phyloP scores from a whole-genome alignment of 495 filamentous ascomycete genomes.

The Lichenothelia convexa region DNA sequence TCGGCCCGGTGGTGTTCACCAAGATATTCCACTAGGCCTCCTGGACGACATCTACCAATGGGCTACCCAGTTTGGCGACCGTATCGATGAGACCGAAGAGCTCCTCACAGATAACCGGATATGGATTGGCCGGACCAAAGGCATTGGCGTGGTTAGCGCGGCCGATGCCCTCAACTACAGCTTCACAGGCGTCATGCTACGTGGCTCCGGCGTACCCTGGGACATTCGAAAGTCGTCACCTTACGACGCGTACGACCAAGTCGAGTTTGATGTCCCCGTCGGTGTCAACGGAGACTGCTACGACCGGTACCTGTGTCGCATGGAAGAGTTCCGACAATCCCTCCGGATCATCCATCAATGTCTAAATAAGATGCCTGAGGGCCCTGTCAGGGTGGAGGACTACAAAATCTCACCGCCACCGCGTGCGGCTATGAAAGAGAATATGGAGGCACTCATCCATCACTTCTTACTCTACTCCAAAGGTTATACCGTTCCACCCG shows the following conservation, averaged over 20 bases:
- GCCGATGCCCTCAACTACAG: constrained; percentile 87
- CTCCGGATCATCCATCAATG: constrained; percentile 98
- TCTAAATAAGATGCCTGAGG: constrained; percentile 94
- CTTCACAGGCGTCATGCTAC: constrained; percentile 95
- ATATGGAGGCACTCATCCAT: constrained; percentile 99
- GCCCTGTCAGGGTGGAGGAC: constrained; percentile 87
- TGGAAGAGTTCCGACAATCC: constrained; percentile 98
- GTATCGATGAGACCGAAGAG: constrained; percentile 98
- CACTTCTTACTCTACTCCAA: constrained; percentile 98
- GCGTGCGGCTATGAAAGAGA: constrained; percentile 97
- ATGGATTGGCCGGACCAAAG: constrained; percentile 85
- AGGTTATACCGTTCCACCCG: constrained; percentile 92
- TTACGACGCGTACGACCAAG: constrained; percentile 93
- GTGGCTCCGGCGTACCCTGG: constrained; percentile 93
- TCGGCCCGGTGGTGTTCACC: constrained; percentile 87
- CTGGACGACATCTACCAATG: constrained; percentile 99
- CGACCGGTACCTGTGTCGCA: constrained; percentile 95
- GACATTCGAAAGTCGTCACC: constrained; percentile 90
- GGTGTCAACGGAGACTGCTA: constrained; percentile 97
- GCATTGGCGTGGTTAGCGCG: constrained; percentile 78
- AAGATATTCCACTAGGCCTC: constrained; percentile 86
- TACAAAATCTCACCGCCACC: constrained; percentile 98
- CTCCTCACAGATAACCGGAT: constrained; percentile 98
- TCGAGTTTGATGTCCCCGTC: constrained; percentile 96
- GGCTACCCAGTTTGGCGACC: constrained; percentile 98